Base-by-base conservation (phyloP, 2,329 filamentous ascomycete genomes). In the Scorias spongiosa region DNA sequence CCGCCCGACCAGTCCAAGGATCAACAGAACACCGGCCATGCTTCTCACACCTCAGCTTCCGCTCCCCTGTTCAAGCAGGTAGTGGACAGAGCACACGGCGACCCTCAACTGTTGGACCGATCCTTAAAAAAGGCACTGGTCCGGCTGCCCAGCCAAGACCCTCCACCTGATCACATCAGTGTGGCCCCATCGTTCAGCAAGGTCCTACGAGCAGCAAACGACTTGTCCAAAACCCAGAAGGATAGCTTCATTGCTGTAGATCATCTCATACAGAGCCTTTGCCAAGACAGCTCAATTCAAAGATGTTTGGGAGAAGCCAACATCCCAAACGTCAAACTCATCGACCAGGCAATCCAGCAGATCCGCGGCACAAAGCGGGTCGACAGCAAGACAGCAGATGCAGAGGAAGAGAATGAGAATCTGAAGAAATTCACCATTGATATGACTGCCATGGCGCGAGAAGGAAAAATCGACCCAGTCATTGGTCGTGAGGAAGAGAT, bases 371-470 rank as follows among this genome's bases (percentile, higher is more conserved):
- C 87, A 37, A 86, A 80, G 67, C 76, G 89, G 50, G 88, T 98
- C 37, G 91, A 98, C 65, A 93, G 86, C 47, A 94, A 93, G 70
- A 94, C 85, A 3, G 91, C 91, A 44, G 91, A 98, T 65, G 80
- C 81, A 0, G 91, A 96, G 64, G 74, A 83, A 57, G 89, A 95
- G 57, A 84, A 88, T 57, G 91, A 98, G 66, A 95, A 94, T 60
- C 71, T 98, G 48, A 85, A 88, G 69, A 98, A 96, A 59, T 98
- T 95, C 66, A 96, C 91, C 45, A 91, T 96, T 57, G 91, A 98
- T 65, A 93, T 98, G 87, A 98, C 91, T 10, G 75, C 84, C 41
- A 81, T 95, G 80, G 91, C 91, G 47, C 76, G 88, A 61, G 91
- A 98, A 68, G 93, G 93, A 61, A 96, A 96, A 67, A 88, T 96